These are phyloP conservation scores for Musa acuminata DNA, from an alignment of 176 grass and related monocot genomes.

Conservation along the genomic window DNA sequence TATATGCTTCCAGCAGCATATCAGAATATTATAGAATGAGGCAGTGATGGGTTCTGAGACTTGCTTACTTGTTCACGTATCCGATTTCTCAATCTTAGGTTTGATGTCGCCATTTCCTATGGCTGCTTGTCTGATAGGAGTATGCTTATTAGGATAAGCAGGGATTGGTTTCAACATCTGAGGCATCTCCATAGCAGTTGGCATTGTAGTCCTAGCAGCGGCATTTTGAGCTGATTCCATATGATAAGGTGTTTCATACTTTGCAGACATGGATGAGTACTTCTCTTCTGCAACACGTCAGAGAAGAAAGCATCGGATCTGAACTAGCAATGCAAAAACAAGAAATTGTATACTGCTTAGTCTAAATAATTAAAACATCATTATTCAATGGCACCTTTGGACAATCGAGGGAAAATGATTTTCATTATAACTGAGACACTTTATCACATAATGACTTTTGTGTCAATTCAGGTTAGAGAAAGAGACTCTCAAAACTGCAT, in stretches of 20 bases:
- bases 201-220: constrained; percentile 26
- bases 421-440: no score
- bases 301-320: neutral
- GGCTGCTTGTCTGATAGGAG: constrained; percentile 28
- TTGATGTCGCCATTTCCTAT: constrained; percentile 48
- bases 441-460: no score
- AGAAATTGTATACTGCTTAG: neutral
- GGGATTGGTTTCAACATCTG: constrained; percentile 38
- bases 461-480: no score
- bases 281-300: constrained; percentile 43
- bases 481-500: no score
- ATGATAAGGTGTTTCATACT: constrained; percentile 39
- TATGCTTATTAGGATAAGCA: constrained; percentile 47
- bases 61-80: constrained; percentile 18
- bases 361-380: constrained; percentile 1
- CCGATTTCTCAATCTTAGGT: constrained; percentile 33
- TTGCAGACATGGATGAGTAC: constrained; percentile 38
- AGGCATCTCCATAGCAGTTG: constrained; percentile 37
- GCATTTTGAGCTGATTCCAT: constrained; percentile 44
- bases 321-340: neutral
- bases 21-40: constrained; percentile 22
- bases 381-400: neutral
- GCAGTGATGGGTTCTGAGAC: constrained; percentile 26
- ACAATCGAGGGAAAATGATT: no score
- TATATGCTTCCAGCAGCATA: constrained; percentile 32